Evolutionary conservation across 2,329 filamentous ascomycete genomes (phyloP), one percentile per base, ranked within the genome.

Genomic region (Juglanconis oblonga): DNA sequence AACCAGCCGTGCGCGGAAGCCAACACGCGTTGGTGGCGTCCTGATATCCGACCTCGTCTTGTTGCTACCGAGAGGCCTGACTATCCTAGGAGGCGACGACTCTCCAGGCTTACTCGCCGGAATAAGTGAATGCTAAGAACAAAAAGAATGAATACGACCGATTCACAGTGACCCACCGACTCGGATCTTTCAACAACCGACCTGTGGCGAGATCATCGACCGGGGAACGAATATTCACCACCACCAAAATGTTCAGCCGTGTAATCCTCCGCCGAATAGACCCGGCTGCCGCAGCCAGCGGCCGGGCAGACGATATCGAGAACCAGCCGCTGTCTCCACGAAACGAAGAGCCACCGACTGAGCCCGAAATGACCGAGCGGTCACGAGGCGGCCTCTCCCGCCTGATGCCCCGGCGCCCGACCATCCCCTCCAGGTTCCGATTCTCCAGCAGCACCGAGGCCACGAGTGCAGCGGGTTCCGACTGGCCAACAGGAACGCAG

Each of bases 281-380:
- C 31, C 58, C 58, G 51, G 58, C 58, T 17, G 33, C 45, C 14
- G 51, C 44, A n/a, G 57, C 53, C 42, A 55, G 57, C 5, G 49
- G 50, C 6, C 52, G 35, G 44, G 56, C 33, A 40, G 36, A 57
- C 40, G 62, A 63, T n/a, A 44, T 62, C 47, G 62, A 63, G 44
- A 61, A 44, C 42, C 62, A 63, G 45, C 62, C 58, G 2, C 57
- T 62, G 11, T 58, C 61, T 6, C 61, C 61, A 11, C 47, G 58
- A 10, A 45, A 33, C n/a, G 58, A 33, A 17, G 36, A 49, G 33
- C 50, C 52, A 6, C 29, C 33, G 33, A n/a, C 48, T 14, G 55
- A 58, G 36, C 63, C 60, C 5, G 68, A 72, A 48, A 72, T 73
- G 71, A 51, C 66, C 35, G 67, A 72, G 57, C 69, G 68, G 8